phyloP scores from a whole-genome alignment of 148 eudicot species.

The Rhododendron simsii region DNA sequence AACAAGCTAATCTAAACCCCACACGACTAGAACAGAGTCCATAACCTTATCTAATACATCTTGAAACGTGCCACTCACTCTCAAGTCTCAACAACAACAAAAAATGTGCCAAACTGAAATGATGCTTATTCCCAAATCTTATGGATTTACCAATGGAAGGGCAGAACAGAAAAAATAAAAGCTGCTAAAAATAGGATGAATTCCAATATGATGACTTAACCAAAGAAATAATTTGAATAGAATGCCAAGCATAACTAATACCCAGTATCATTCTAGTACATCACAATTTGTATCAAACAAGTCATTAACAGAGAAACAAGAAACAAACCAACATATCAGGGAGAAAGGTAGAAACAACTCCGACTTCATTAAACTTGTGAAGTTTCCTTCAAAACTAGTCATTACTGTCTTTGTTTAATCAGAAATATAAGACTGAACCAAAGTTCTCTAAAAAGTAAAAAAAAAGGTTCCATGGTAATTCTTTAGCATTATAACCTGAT shows the following conservation, averaged over 20 bases:
- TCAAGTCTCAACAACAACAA: no score
- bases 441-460: neutral
- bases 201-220: neutral
- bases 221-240: neutral
- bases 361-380: neutral
- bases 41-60: neutral
- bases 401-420: slow-evolving; percentile 6
- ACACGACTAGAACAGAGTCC: neutral
- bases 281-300: neutral
- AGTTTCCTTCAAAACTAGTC: neutral
- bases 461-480: neutral
- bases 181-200: neutral
- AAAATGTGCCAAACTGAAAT: neutral
- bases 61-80: neutral
- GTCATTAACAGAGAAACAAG: neutral
- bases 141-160: neutral
- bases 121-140: neutral
- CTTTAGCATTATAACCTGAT: neutral
- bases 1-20: neutral
- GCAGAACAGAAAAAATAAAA: neutral
- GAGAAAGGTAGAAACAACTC: neutral
- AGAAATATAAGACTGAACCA: slow-evolving; percentile 6
- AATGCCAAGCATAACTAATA: neutral
- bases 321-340: neutral
- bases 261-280: neutral